Conservation (phyloP, 345 rosid genomes). For the Salix udensis region DNA sequence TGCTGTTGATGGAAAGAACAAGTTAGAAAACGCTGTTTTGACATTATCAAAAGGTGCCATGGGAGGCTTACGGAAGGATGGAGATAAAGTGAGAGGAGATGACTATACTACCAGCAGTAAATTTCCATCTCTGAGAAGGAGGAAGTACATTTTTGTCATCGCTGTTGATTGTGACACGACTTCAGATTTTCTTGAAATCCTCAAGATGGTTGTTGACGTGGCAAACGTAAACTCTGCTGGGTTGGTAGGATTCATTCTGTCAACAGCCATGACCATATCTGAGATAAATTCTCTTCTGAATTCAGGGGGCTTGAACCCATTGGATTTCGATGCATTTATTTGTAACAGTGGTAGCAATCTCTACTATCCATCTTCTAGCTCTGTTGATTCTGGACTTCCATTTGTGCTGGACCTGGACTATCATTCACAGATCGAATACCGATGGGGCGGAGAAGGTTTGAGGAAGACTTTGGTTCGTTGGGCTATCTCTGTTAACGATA, state of each 20-base stretch:
- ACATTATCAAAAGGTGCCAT: conserved; percentile 22
- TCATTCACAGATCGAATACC: conserved; percentile 18
- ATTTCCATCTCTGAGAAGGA: conserved; percentile 14
- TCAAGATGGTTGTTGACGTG: conserved; percentile 9
- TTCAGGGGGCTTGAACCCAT: conserved; percentile 15
- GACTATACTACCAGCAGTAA: neutral
- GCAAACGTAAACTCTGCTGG: conserved; percentile 15
- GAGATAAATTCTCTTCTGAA: conserved; percentile 16
- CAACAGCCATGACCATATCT: conserved; percentile 24
- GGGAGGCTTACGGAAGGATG: conserved; percentile 18
- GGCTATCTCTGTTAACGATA: conserved; percentile 21
- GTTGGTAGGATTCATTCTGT: conserved; percentile 13
- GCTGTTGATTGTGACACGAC: conserved; percentile 18
- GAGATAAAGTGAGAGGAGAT: conserved; percentile 5
- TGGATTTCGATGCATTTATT: conserved; percentile 24
- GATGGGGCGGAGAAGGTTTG: conserved; percentile 26
- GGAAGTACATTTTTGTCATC: conserved; percentile 16
- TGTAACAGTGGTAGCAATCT: conserved; percentile 25
- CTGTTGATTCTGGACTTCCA: conserved; percentile 11
- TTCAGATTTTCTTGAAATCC: conserved; percentile 14
- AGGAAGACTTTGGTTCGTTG: conserved; percentile 28
- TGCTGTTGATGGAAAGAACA: conserved; percentile 4
- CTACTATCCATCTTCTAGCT: conserved; percentile 21
- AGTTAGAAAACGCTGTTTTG: conserved; percentile 24
- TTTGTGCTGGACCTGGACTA: conserved; percentile 15